Conservation (phyloP, 148 eudicot genomes). For the Rhododendron mucronatum region DNA sequence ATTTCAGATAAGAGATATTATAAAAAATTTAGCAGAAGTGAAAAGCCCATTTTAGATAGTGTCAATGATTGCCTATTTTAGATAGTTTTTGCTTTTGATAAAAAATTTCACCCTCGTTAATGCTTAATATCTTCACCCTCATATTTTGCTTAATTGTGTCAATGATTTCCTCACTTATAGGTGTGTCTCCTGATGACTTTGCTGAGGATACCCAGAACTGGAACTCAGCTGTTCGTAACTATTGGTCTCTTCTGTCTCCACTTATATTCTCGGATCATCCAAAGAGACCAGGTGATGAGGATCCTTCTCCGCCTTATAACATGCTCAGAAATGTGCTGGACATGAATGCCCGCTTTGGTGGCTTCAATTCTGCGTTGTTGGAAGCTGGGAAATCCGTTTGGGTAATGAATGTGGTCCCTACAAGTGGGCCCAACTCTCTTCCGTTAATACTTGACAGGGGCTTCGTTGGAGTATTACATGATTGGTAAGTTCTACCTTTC, state of each 20-base stretch:
- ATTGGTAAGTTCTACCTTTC: slow-evolving; percentile 53
- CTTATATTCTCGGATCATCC: slow-evolving; percentile 92
- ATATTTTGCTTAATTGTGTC: background rate
- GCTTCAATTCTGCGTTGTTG: slow-evolving; percentile 70
- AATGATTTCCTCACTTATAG: slow-evolving; percentile 23
- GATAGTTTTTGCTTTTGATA: background rate
- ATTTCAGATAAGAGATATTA: background rate
- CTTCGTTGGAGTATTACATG: slow-evolving; percentile 76
- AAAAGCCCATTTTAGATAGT: background rate
- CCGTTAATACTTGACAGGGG: slow-evolving; percentile 85
- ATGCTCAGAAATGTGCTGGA: slow-evolving; percentile 91
- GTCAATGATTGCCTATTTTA: background rate
- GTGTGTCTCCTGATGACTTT: slow-evolving; percentile 56
- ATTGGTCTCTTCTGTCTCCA: slow-evolving; percentile 94
- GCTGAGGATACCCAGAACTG: slow-evolving; percentile 61
- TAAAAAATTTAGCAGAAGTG: background rate
- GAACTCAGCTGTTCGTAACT: slow-evolving; percentile 60
- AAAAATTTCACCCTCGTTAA: no score
- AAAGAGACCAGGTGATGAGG: slow-evolving; percentile 93
- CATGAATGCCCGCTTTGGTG: slow-evolving; percentile 90
- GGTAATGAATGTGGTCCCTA: slow-evolving; percentile 96
- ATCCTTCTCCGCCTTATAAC: slow-evolving; percentile 94
- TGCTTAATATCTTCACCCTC: background rate
- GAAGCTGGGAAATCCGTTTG: slow-evolving; percentile 79
- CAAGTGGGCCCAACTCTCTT: slow-evolving; percentile 58